Evolutionary conservation across 106 monocot species (phyloP).

Genomic region (Phalaenopsis aphrodite): DNA sequence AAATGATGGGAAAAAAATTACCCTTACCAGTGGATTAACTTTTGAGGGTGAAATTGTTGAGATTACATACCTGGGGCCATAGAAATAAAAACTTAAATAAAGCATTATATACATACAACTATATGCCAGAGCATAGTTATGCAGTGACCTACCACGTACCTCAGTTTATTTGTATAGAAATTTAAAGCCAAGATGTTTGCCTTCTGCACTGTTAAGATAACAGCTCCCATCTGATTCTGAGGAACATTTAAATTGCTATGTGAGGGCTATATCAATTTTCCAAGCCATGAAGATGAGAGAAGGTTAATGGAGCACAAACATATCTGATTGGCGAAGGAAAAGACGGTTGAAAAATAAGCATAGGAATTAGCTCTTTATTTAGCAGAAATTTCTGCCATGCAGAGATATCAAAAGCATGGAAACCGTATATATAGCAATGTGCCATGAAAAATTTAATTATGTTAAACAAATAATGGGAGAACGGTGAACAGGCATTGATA

Average conservation of each 20-base stretch:
- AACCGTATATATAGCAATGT: not conserved
- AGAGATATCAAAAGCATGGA: not conserved
- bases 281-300: not conserved
- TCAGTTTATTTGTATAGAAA: conserved; percentile 66
- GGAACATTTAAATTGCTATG: conserved; percentile 5
- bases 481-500: not conserved
- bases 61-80: conserved; percentile 53
- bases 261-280: not conserved
- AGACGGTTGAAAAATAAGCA: not conserved
- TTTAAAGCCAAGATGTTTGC: conserved; percentile 61
- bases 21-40: conserved; percentile 64
- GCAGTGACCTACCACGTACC: conserved; percentile 46
- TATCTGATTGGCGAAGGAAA: not conserved
- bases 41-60: conserved; percentile 84
- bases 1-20: not conserved
- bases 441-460: not conserved
- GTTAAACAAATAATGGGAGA: not conserved
- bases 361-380: not conserved
- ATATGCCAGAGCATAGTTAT: not conserved
- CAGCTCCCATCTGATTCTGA: conserved; percentile 82
- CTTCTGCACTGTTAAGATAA: conserved; percentile 91
- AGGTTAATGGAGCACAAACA: not conserved
- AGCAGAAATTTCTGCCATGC: not conserved
- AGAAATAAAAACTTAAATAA: not conserved
- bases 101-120: not conserved